A percentile compares a stretch with the other conserved stretches of the same genome.
Evolutionary conservation across 805 yeast genomes (phyloP).

Genomic region (Candida broadrunensis): DNA sequence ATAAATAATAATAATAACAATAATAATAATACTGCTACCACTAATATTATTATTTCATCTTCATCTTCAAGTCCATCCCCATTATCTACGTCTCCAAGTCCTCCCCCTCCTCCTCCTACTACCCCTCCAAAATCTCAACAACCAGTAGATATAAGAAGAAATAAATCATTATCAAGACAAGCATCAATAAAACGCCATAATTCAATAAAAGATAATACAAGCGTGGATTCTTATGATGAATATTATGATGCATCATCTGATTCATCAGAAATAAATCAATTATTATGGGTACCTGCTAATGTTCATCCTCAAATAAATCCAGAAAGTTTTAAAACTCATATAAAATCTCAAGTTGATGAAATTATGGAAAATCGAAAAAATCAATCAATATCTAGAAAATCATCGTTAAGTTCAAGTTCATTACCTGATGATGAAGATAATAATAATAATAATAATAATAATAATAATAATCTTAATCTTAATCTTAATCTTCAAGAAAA

Average conservation of each 20-base stretch:
- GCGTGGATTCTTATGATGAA: neutral
- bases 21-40: neutral
- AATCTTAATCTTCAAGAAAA: neutral
- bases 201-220: neutral
- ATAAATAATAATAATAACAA: neutral
- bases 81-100: neutral
- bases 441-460: conserved; percentile 22
- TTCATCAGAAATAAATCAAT: conserved; percentile 17
- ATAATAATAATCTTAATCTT: conserved; percentile 9
- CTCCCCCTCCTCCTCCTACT: neutral
- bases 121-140: neutral
- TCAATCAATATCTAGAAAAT: conserved; percentile 22
- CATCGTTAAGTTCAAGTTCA: conserved; percentile 11
- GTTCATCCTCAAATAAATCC: conserved; percentile 96
- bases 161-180: neutral
- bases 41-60: neutral
- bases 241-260: conserved; percentile 15
- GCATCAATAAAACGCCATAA: neutral
- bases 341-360: conserved; percentile 56
- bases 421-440: neutral
- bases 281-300: conserved; percentile 94
- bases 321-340: conserved; percentile 70
- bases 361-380: conserved; percentile 36
- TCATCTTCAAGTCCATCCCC: neutral
- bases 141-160: conserved; percentile 1